Evolutionary conservation across 2,329 filamentous ascomycete species (phyloP).

Genomic region (Neofusicoccum sp.): DNA sequence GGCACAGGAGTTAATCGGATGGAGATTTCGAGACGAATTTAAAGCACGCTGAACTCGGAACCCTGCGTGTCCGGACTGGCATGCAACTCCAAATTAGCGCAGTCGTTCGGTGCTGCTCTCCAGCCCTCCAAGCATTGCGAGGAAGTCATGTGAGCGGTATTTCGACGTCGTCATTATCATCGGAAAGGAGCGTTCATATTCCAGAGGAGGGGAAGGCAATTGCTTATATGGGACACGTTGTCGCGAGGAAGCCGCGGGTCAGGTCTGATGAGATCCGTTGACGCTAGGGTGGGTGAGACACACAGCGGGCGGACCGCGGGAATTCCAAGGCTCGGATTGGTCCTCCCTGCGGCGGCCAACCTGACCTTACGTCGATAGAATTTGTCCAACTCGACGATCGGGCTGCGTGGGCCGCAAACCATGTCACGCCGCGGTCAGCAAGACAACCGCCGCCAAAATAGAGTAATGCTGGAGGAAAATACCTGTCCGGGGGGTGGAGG

Average conservation of each 20-base stretch:
- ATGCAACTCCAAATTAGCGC: not conserved
- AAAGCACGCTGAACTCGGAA: not conserved
- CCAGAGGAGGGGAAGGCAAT: not conserved
- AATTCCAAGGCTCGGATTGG: slow-evolving; percentile 6
- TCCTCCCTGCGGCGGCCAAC: not conserved
- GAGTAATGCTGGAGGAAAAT: not conserved
- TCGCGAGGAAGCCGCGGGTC: not conserved
- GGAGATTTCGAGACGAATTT: not conserved
- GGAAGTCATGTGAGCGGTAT: not conserved
- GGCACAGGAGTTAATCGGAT: not conserved
- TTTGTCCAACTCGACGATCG: slow-evolving; percentile 6
- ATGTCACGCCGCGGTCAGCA: not conserved
- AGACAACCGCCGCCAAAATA: not conserved
- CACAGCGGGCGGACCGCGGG: not conserved
- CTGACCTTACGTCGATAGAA: not conserved
- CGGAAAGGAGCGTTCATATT: not conserved
- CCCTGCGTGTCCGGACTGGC: not conserved
- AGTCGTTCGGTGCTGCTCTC: not conserved
- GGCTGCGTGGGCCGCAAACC: not conserved
- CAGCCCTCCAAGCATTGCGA: not conserved
- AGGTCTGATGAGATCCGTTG: slow-evolving; percentile 2
- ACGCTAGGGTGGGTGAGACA: slow-evolving; percentile 12
- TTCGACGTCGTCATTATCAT: no score
- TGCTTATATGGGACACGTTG: not conserved
- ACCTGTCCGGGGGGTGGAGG: not conserved